These are phyloP conservation scores for Phytophthora cactorum DNA, from an alignment of 352 stramenopile species.

Conservation along the genomic window DNA sequence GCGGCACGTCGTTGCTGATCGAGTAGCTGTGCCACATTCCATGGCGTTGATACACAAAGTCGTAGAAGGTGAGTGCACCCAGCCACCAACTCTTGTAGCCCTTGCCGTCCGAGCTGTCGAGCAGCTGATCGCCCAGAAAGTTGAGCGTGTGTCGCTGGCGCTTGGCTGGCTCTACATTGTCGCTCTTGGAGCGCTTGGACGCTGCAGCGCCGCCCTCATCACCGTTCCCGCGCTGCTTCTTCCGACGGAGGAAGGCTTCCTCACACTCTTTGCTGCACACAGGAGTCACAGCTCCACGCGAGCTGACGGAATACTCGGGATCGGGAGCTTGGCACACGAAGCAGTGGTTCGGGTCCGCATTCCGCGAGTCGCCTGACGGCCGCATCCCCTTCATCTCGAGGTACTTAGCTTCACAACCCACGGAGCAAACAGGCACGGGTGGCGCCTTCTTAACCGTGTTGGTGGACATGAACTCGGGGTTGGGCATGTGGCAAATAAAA, in stretches of 20 bases:
- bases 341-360: constrained; percentile 47
- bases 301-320: constrained; percentile 74
- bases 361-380: constrained; percentile 31
- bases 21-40: constrained; percentile 89
- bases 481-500: constrained; percentile 64
- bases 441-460: constrained; percentile 61
- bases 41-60: constrained; percentile 87
- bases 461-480: constrained; percentile 72
- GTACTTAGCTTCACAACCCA: constrained; percentile 62
- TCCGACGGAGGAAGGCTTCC: constrained; percentile 48
- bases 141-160: constrained; percentile 65
- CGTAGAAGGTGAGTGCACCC: constrained; percentile 80
- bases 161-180: constrained; percentile 44
- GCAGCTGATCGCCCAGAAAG: constrained; percentile 78
- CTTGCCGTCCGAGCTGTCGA: constrained; percentile 70
- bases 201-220: constrained; percentile 4
- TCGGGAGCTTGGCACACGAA: constrained; percentile 67
- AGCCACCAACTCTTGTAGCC: constrained; percentile 91
- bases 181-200: constrained; percentile 46
- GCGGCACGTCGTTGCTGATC: constrained; percentile 70
- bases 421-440: constrained; percentile 64
- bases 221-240: constrained; percentile 43
- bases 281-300: constrained; percentile 53
- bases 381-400: constrained; percentile 60
- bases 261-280: constrained; percentile 81